A percentile compares a stretch with the other conserved stretches of the same genome.
phyloP scores from a whole-genome alignment of 2,329 filamentous ascomycete species.

The Penicillium italicum region DNA sequence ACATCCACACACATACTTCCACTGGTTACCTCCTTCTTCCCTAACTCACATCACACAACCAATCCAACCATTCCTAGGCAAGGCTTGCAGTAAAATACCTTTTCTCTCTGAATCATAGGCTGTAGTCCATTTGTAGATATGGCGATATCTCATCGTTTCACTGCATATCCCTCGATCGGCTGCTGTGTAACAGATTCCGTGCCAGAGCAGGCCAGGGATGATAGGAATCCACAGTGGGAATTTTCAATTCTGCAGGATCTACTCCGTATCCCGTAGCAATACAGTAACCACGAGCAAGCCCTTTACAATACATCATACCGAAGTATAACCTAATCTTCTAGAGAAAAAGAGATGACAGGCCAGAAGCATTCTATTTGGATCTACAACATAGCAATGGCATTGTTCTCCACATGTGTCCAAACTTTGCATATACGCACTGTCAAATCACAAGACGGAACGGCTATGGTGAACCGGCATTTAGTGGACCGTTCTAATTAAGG shows the following conservation, averaged over 20 bases:
- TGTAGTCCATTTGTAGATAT: background rate
- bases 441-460: background rate
- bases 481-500: constrained; percentile 1
- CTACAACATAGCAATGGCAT: background rate
- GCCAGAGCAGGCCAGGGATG: background rate
- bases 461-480: background rate
- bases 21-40: background rate
- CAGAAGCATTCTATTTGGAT: background rate
- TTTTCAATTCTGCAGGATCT: background rate
- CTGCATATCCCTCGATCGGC: background rate
- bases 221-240: background rate
- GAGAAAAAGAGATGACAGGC: background rate
- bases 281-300: too few species aligned
- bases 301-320: background rate
- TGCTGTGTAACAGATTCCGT: background rate
- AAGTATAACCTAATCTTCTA: too few species aligned
- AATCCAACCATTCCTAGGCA: background rate
- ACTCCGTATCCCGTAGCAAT: background rate
- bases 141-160: background rate
- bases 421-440: background rate
- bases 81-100: background rate
- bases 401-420: background rate
- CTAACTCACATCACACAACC: background rate
- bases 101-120: background rate
- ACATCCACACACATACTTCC: background rate